Percentiles rank a stretch among this genome's conserved stretches.
Conservation (phyloP, 208 protist species). For the Balamuthia mandrillaris region DNA sequence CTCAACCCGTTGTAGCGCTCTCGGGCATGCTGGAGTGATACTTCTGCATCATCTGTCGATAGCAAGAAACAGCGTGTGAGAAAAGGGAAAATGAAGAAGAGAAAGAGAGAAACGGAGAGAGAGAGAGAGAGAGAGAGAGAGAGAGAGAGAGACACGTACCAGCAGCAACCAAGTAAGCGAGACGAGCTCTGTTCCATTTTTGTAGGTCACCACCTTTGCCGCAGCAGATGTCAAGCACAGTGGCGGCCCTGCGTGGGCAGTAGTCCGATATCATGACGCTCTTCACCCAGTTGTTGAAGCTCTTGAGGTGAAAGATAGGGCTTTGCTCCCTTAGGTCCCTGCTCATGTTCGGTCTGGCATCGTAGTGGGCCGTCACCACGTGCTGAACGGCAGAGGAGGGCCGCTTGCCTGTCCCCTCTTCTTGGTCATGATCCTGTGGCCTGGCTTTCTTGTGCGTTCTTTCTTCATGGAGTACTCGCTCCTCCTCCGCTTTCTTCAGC, state of each 20-base stretch:
- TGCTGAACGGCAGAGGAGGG: too few species aligned
- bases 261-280: conserved; percentile 43
- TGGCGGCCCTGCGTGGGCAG: neutral
- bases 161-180: conserved; percentile 15
- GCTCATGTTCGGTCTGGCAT: conserved; percentile 31
- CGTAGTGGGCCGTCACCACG: conserved; percentile 45
- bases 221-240: conserved; percentile 55
- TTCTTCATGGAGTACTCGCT: too few species aligned
- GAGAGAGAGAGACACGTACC: neutral
- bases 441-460: too few species aligned
- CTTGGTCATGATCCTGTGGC: too few species aligned
- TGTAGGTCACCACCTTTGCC: conserved; percentile 59
- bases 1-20: neutral
- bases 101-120: neutral
- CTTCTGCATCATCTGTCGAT: neutral
- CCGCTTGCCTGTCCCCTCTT: too few species aligned
- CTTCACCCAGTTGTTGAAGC: conserved; percentile 67
- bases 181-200: conserved; percentile 36
- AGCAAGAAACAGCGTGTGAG: too few species aligned
- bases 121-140: neutral
- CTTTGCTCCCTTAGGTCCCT: neutral
- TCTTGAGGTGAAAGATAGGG: conserved; percentile 43
- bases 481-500: too few species aligned
- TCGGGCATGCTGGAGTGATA: neutral
- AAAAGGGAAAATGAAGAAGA: too few species aligned